Conservation (phyloP, 768 basidiomycete genomes). For the Chiua virens region DNA sequence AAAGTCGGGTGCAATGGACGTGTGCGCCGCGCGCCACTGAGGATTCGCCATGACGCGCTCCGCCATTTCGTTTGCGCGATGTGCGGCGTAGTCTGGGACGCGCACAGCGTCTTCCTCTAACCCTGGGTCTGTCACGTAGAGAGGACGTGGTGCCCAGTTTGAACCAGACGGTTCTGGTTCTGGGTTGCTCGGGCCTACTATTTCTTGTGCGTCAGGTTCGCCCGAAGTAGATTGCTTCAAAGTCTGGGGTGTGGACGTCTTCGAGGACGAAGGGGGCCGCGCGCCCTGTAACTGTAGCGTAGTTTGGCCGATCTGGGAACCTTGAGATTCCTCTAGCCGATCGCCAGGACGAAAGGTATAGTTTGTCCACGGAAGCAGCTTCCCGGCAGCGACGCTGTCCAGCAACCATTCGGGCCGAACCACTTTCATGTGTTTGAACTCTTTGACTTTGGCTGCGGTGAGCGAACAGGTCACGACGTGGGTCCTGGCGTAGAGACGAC, state of each 20-base stretch:
- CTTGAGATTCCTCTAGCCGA: constrained; percentile 51
- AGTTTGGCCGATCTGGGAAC: constrained; percentile 28
- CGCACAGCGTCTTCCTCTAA: constrained; percentile 43
- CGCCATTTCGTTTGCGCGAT: constrained; percentile 69
- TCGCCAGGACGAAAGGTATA: constrained; percentile 59
- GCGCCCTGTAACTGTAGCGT: constrained; percentile 11
- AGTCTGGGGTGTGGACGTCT: not conserved
- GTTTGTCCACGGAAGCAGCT: constrained; percentile 77
- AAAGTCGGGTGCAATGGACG: constrained; percentile 82
- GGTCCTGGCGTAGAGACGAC: constrained; percentile 48
- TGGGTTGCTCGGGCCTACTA: not conserved
- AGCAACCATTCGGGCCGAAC: constrained; percentile 87
- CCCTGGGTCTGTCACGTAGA: constrained; percentile 43
- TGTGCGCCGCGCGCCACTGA: constrained; percentile 85
- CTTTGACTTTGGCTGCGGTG: constrained; percentile 84
- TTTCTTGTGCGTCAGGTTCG: not conserved
- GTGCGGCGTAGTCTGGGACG: constrained; percentile 65
- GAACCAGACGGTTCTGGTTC: constrained; percentile 1
- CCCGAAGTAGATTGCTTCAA: not conserved
- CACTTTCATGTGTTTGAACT: constrained; percentile 90
- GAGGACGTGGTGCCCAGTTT: constrained; percentile 19
- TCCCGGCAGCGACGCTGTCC: constrained; percentile 67
- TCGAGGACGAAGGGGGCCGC: constrained; percentile 4
- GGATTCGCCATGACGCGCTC: constrained; percentile 79
- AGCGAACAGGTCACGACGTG: constrained; percentile 91